These are phyloP conservation scores for Fusarium fujikuroi DNA, from an alignment of 2,329 filamentous ascomycete species.

Conservation along the genomic window DNA sequence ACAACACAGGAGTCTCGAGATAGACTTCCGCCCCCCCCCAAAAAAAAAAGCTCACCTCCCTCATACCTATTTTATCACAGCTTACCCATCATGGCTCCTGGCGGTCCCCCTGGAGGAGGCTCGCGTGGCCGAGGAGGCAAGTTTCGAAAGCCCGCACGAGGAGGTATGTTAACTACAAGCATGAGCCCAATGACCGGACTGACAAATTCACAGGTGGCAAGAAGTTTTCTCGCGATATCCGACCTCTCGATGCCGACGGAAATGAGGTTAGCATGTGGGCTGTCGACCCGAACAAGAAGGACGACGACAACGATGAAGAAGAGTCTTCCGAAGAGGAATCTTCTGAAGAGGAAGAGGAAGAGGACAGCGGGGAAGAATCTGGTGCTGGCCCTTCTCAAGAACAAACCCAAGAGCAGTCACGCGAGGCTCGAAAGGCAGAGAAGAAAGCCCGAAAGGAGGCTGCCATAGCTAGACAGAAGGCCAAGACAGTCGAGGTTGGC, in stretches of 20 bases:
- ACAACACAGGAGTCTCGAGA: background rate
- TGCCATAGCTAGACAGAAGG: constrained; percentile 80
- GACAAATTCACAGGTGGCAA: constrained; percentile 76
- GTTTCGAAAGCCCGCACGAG: constrained; percentile 91
- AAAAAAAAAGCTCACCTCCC: background rate
- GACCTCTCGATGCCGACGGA: constrained; percentile 88
- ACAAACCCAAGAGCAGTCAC: constrained; percentile 65
- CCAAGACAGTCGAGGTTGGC: constrained; percentile 79
- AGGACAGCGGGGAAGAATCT: constrained; percentile 61
- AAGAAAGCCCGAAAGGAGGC: constrained; percentile 93
- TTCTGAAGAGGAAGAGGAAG: constrained; percentile 63
- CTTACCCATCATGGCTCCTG: constrained; percentile 56
- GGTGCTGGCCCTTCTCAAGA: constrained; percentile 55
- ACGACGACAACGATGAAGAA: constrained; percentile 64
- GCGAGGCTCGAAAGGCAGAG: constrained; percentile 87
- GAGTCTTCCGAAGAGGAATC: constrained; percentile 64
- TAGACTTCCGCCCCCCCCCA: background rate
- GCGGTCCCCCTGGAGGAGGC: constrained; percentile 55
- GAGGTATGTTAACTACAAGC: constrained; percentile 68
- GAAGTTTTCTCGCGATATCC: constrained; percentile 91
- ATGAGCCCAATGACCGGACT: background rate
- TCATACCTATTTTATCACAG: constrained; percentile 4
- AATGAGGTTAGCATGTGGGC: constrained; percentile 91
- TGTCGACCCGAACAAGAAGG: constrained; percentile 62
- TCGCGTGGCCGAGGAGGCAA: constrained; percentile 89